Conservation (phyloP, 1,139 yeast genomes). For the Geotrichum phurueaensis region DNA sequence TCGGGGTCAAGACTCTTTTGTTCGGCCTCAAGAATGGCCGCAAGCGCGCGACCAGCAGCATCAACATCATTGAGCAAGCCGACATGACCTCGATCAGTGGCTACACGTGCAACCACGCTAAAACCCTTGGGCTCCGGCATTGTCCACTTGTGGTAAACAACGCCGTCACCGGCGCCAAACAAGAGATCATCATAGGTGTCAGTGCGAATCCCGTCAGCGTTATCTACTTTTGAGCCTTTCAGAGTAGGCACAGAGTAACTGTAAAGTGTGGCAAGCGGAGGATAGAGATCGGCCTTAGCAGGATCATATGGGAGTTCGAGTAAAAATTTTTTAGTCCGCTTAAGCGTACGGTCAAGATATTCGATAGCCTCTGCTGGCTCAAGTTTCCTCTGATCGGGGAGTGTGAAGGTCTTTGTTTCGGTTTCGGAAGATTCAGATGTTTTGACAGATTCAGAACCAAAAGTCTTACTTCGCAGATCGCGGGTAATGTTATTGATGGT, state of each 20-base stretch:
- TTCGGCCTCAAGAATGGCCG: constrained; percentile 43
- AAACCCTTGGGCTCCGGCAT: constrained; percentile 75
- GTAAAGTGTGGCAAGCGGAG: constrained; percentile 77
- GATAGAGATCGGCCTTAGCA: constrained; percentile 47
- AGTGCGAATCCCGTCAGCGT: constrained; percentile 54
- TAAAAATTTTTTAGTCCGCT: constrained; percentile 53
- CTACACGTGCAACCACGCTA: constrained; percentile 58
- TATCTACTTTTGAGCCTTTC: constrained; percentile 63
- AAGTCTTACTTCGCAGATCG: not conserved
- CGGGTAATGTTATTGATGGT: constrained; percentile 5
- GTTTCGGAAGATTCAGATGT: not conserved
- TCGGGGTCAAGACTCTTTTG: not conserved
- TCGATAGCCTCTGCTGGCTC: constrained; percentile 58
- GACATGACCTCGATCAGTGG: constrained; percentile 70
- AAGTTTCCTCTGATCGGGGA: constrained; percentile 22
- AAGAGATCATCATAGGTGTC: constrained; percentile 72
- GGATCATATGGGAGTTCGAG: constrained; percentile 52
- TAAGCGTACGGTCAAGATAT: constrained; percentile 58
- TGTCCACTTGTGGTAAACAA: constrained; percentile 73
- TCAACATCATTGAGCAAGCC: constrained; percentile 67
- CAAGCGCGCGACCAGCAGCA: constrained; percentile 64
- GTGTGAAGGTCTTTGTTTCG: constrained; percentile 5
- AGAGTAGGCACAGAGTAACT: constrained; percentile 82
- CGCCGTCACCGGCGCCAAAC: constrained; percentile 93
- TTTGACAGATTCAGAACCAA: not conserved